Percentiles rank a stretch among this genome's conserved stretches.
Conservation (phyloP, 2,329 filamentous ascomycete species). For the Colletotrichum cereale region DNA sequence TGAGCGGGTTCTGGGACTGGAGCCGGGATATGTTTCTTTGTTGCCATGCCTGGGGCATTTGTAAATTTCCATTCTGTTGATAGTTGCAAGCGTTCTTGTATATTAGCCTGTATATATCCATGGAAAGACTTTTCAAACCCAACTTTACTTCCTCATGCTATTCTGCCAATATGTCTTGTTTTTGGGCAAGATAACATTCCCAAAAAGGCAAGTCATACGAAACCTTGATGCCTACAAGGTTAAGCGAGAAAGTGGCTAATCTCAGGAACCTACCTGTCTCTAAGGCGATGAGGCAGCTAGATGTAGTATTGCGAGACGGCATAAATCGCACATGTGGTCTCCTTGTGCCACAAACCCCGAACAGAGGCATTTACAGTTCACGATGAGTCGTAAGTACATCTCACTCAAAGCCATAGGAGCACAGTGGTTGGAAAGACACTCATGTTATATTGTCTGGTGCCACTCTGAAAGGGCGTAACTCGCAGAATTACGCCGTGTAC, state of each 20-base stretch:
- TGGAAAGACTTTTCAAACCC: neutral
- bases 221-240: neutral
- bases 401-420: neutral
- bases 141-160: neutral
- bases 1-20: neutral
- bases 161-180: no score
- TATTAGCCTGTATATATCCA: neutral
- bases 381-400: neutral
- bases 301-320: no score
- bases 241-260: neutral
- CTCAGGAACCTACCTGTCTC: neutral
- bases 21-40: neutral
- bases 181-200: neutral
- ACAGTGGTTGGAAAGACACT: slow-evolving; percentile 9
- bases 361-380: neutral
- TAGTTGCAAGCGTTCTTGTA: neutral
- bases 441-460: slow-evolving; percentile 25
- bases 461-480: slow-evolving; percentile 32
- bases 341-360: fast-evolving
- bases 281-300: neutral
- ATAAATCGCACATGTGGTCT: neutral
- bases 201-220: neutral
- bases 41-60: neutral
- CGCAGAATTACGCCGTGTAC: slow-evolving; percentile 33
- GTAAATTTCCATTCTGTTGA: neutral